A percentile compares a stretch with the other conserved stretches of the same genome.
These are phyloP conservation scores for Pulicaria dysenterica DNA, from an alignment of 129 eudicot genomes.

Conservation along the genomic window DNA sequence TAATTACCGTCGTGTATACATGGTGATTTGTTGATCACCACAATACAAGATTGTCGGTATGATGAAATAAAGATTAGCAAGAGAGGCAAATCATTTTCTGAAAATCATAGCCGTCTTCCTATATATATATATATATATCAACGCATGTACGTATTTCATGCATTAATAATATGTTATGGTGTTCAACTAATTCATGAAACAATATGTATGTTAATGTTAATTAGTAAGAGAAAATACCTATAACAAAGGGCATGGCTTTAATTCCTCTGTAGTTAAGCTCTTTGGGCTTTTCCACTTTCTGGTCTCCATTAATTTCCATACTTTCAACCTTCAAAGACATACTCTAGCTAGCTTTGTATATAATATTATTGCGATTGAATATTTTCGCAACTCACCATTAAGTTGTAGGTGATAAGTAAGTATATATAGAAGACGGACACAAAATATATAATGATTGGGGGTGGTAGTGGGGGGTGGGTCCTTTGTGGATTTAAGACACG, in stretches of 20 bases:
- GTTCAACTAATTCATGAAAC: too few relatives aligned
- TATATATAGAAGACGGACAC: slow-evolving; percentile 8
- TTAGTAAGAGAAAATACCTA: slow-evolving; percentile 27
- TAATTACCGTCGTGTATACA: not conserved
- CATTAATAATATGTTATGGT: not conserved
- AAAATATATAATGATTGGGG: not conserved
- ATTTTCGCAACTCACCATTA: slow-evolving; percentile 3
- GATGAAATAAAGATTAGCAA: slow-evolving; percentile 15
- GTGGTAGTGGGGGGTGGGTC: slow-evolving; percentile 4
- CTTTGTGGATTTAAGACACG: not conserved
- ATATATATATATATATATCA: too few relatives aligned
- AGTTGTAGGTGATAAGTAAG: not conserved
- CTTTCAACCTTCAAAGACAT: slow-evolving; percentile 29
- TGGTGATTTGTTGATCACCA: not conserved
- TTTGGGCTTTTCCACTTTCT: slow-evolving; percentile 29
- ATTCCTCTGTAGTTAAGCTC: slow-evolving; percentile 51
- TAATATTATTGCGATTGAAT: not conserved
- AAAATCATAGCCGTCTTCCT: not conserved
- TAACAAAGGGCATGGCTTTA: slow-evolving; percentile 56
- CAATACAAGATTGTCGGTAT: not conserved
- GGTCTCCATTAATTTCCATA: slow-evolving; percentile 34
- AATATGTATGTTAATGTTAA: not conserved
- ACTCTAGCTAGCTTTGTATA: not conserved
- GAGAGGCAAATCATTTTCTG: not conserved
- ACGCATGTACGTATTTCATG: not conserved